Percentiles rank a stretch among this genome's conserved stretches.
Evolutionary conservation across 2,329 filamentous ascomycete genomes (phyloP).

Genomic region (Paecilomyces dactylethromorphus): DNA sequence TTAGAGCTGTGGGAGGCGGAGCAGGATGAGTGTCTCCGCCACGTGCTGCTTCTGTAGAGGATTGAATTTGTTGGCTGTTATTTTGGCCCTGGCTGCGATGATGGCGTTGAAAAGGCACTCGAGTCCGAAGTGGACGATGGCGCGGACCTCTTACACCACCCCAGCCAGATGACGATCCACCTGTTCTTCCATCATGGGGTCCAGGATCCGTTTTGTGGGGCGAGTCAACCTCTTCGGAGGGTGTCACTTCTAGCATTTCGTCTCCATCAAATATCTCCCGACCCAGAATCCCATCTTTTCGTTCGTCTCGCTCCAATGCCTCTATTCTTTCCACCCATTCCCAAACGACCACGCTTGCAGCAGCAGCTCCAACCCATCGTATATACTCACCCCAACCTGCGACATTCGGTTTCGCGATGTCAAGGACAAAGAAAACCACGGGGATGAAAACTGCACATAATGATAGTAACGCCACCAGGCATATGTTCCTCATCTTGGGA

Average conservation of each 20-base stretch:
- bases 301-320: slow-evolving; percentile 83
- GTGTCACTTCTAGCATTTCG: slow-evolving; percentile 72
- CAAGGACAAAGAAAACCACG: slow-evolving; percentile 86
- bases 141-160: slow-evolving; percentile 29
- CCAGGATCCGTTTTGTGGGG: slow-evolving; percentile 26
- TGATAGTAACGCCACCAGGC: slow-evolving; percentile 70
- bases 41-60: slow-evolving; percentile 7
- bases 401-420: slow-evolving; percentile 78
- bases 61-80: slow-evolving; percentile 9
- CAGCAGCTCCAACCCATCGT: slow-evolving; percentile 89
- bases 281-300: slow-evolving; percentile 86
- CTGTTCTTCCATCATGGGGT: slow-evolving; percentile 33
- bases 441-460: slow-evolving; percentile 78
- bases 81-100: slow-evolving; percentile 11
- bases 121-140: slow-evolving; percentile 29
- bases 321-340: slow-evolving; percentile 97
- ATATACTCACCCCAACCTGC: slow-evolving; percentile 94
- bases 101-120: slow-evolving; percentile 21
- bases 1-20: slow-evolving; percentile 43
- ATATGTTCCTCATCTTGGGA: slow-evolving; percentile 82
- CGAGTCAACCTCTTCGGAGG: slow-evolving; percentile 51
- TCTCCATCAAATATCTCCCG: slow-evolving; percentile 90
- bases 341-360: slow-evolving; percentile 95
- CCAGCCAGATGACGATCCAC: slow-evolving; percentile 31
- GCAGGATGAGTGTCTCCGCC: slow-evolving; percentile 23